Evolutionary conservation across 2,329 filamentous ascomycete species (phyloP).

Genomic region (Coniochaeta sp.): DNA sequence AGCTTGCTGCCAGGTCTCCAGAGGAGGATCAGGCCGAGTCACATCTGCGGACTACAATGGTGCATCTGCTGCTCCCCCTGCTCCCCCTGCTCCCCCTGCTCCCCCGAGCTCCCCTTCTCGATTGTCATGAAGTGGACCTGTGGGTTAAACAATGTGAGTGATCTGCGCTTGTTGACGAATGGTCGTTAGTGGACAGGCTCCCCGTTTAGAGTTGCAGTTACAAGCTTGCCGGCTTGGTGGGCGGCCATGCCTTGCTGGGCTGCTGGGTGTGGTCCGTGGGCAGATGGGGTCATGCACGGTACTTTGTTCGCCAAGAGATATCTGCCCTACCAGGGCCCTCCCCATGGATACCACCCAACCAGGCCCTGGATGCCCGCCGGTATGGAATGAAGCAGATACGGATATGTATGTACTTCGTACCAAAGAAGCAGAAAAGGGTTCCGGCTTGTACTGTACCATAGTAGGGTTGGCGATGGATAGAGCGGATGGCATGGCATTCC

Average conservation of each 20-base stretch:
- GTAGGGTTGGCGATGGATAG: neutral
- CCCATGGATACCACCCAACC: neutral
- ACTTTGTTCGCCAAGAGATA: neutral
- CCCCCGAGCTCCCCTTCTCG: neutral
- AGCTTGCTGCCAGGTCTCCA: too few relatives aligned
- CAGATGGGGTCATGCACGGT: neutral
- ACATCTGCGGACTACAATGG: neutral
- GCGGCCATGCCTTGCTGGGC: neutral
- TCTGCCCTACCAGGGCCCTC: neutral
- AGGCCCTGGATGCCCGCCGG: neutral
- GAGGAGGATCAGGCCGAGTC: neutral
- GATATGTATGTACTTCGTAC: too few relatives aligned
- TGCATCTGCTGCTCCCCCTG: too few relatives aligned
- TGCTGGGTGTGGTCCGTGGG: neutral
- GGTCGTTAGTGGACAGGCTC: neutral
- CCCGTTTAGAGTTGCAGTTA: neutral
- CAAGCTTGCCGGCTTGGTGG: too few relatives aligned
- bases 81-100: too few relatives aligned
- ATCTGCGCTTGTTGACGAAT: conserved; percentile 1
- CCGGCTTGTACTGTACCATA: too few relatives aligned
- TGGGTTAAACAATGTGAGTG: neutral
- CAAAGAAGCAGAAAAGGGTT: neutral
- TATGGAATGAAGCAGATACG: neutral
- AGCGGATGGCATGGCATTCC: too few relatives aligned
- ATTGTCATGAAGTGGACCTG: neutral